Evolutionary conservation across 371 early-diverging fungal species (phyloP), one percentile per base, ranked within the genome.

Genomic region (Mucor ambiguus): DNA sequence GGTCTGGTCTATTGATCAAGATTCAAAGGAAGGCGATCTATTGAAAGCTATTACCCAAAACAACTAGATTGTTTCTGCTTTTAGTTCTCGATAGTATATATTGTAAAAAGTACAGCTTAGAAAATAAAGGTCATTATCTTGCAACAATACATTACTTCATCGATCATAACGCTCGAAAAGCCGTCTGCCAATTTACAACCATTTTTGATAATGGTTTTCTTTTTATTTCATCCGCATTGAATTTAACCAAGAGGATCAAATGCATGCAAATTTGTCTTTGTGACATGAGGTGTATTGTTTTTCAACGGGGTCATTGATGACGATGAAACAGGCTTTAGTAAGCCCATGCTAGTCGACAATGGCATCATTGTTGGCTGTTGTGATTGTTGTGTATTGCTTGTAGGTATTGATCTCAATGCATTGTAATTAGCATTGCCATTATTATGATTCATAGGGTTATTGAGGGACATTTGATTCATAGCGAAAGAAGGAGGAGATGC

Each of bases 1-100:
- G 85, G 69, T 80, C 0, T 87, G 87, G 87, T 76, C 73, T 26
- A 69, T 63, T 1, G 60, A 65, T 33, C 26, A 70, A 64, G 79
- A 78, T 33, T 67, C 74, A 16, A 28, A 64, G 2, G 54, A 56
- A 32, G 56, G 66, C 3, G 79, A 78, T 35, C 59, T 78, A 22
- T 58, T 78, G 22, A 71, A 68, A 12, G 76, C 67, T 24, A 70
- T 58, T 4, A n/a, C 46, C 14, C 33, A 35, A 20, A 26, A 18
- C 24, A 56, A 3, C n/a, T 56, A 37, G 48, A 18, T 12, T 18
- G 28, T 24, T 28, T 58, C 22, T 59, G 33, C 26, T 38, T 38
- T 7, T 14, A 18, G 28, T 56, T 63, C 1, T 4, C n/a, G 11
- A 16, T 28, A 7, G 33, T 33, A 9, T 33, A 9, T 7, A 33